phyloP scores from a whole-genome alignment of 768 basidiomycete genomes.

The Suillus plorans region DNA sequence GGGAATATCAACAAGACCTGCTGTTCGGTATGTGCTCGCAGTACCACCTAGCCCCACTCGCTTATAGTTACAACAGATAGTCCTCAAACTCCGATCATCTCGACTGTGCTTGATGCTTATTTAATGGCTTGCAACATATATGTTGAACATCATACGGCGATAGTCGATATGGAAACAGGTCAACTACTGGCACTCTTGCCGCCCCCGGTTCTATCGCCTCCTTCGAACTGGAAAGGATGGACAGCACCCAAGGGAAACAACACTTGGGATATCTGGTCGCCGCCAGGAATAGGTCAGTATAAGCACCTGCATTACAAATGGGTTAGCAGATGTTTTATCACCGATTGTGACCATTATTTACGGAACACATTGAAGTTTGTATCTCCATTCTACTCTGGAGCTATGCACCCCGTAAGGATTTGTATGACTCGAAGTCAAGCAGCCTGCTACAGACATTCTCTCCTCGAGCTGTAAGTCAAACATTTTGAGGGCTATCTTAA shows the following conservation, averaged over 20 bases:
- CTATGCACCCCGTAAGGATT: background rate
- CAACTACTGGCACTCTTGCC: background rate
- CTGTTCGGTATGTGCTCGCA: background rate
- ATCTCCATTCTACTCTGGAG: background rate
- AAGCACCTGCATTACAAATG: no score
- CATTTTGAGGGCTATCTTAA: no score
- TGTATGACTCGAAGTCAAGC: background rate
- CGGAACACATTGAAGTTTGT: background rate
- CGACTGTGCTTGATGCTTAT: slow-evolving; percentile 3
- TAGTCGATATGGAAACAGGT: slow-evolving; percentile 6
- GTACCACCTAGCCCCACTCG: background rate
- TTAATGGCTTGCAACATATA: slow-evolving; percentile 11
- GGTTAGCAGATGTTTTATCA: background rate
- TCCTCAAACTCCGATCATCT: background rate
- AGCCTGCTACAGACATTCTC: background rate
- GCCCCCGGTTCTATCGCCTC: background rate
- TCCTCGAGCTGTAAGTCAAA: background rate
- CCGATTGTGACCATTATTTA: background rate
- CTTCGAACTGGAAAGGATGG: background rate
- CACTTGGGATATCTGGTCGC: slow-evolving; percentile 11
- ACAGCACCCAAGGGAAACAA: background rate
- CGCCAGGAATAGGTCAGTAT: background rate
- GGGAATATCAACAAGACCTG: background rate
- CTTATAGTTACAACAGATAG: background rate
- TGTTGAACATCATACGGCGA: background rate